Conservation (phyloP, 768 basidiomycete genomes). For the Neoboletus magnificus region DNA sequence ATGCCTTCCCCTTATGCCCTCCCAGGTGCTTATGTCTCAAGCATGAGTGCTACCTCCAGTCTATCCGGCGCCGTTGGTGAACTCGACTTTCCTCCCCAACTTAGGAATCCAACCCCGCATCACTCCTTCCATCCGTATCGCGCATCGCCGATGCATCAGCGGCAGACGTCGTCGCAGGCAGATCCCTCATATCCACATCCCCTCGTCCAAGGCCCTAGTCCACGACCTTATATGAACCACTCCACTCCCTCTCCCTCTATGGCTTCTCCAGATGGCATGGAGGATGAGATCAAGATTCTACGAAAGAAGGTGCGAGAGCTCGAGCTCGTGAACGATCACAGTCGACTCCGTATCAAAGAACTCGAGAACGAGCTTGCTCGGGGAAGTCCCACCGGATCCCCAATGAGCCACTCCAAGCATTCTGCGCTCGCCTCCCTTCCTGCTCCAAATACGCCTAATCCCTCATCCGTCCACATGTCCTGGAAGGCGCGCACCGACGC, state of each 20-base stretch:
- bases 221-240: conserved; percentile 20
- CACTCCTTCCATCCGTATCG: conserved; percentile 29
- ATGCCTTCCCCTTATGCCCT: conserved; percentile 31
- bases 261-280: conserved; percentile 24
- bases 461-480: conserved; percentile 45
- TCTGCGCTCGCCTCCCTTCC: conserved; percentile 15
- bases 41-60: conserved; percentile 43
- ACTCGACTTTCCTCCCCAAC: conserved; percentile 37
- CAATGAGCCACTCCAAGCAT: conserved; percentile 18
- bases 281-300: conserved; percentile 54
- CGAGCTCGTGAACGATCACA: conserved; percentile 55
- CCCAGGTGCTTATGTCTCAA: conserved; percentile 38
- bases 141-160: conserved; percentile 20
- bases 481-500: conserved; percentile 77
- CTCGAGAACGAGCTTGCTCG: conserved; percentile 46
- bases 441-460: conserved; percentile 33
- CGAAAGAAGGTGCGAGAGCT: conserved; percentile 59
- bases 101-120: conserved; percentile 28
- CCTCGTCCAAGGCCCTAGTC: conserved; percentile 15
- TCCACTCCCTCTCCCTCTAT: conserved; percentile 12
- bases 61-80: conserved; percentile 67
- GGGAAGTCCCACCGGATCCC: conserved; percentile 24
- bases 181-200: conserved; percentile 19
- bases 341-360: conserved; percentile 44
- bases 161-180: conserved; percentile 20